A percentile compares a stretch with the other conserved stretches of the same genome.
These are phyloP conservation scores for Yueomyces sinensis DNA, from an alignment of 805 yeast species.

Conservation along the genomic window DNA sequence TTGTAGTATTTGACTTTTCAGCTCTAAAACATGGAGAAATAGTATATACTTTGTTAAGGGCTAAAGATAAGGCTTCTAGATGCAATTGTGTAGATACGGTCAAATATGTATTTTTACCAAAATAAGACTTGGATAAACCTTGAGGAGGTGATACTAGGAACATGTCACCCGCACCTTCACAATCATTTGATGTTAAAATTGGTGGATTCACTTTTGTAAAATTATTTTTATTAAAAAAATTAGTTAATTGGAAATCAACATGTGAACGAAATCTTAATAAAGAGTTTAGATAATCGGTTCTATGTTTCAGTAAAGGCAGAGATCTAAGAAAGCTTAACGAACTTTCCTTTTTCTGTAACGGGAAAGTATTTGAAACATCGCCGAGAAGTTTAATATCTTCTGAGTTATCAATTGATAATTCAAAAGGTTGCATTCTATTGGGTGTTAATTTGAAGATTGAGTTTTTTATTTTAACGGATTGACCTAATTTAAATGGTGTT, in stretches of 20 bases:
- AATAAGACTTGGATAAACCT: constrained; percentile 29
- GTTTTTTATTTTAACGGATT: constrained; percentile 32
- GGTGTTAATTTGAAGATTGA: constrained; percentile 13
- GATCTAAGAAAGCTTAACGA: constrained; percentile 53
- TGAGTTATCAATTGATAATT: constrained; percentile 29
- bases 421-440: constrained; percentile 35
- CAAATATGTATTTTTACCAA: constrained; percentile 50
- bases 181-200: constrained; percentile 73
- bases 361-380: constrained; percentile 47
- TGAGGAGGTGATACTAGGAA: constrained; percentile 34
- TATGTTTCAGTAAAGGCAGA: constrained; percentile 67
- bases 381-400: constrained; percentile 41
- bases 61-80: constrained; percentile 64
- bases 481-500: constrained; percentile 30
- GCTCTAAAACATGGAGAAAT: constrained; percentile 89
- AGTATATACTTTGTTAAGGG: constrained; percentile 76
- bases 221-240: constrained; percentile 38
- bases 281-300: constrained; percentile 51
- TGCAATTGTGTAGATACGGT: constrained; percentile 92
- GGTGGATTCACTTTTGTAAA: constrained; percentile 80
- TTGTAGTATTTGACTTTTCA: constrained; percentile 76
- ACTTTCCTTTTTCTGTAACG: constrained; percentile 72
- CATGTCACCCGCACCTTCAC: constrained; percentile 96
- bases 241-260: constrained; percentile 39
- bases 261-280: constrained; percentile 61